Evolutionary conservation across 441 rosid genomes (phyloP).

Genomic region (Cnidoscolus chayamansa): DNA sequence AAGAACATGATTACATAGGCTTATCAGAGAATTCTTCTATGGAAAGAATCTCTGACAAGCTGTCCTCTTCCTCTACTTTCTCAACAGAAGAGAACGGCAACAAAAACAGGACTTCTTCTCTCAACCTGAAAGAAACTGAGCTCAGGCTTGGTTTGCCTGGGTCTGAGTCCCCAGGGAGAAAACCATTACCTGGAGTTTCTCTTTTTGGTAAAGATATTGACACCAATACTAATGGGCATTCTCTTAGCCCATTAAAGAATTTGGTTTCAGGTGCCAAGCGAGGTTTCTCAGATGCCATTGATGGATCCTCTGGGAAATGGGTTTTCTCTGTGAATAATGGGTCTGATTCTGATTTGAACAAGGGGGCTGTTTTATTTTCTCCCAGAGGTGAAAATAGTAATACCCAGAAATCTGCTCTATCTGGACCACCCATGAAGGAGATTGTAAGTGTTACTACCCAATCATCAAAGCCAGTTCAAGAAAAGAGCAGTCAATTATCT

Average conservation of each 20-base stretch:
- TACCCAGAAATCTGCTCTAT: constrained; percentile 27
- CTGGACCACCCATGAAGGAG: constrained; percentile 26
- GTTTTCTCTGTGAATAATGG: constrained; percentile 38
- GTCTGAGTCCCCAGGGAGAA: constrained; percentile 45
- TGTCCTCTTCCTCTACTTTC: constrained; percentile 32
- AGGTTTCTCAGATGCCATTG: constrained; percentile 58
- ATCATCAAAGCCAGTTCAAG: constrained; percentile 38
- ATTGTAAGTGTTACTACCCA: constrained; percentile 29
- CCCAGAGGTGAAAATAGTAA: constrained; percentile 37
- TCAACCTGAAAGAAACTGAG: constrained; percentile 55
- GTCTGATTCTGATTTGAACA: constrained; percentile 44
- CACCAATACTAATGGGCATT: constrained; percentile 27
- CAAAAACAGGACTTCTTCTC: constrained; percentile 19
- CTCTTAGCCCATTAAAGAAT: constrained; percentile 35
- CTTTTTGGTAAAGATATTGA: constrained; percentile 53
- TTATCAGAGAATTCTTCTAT: constrained; percentile 47
- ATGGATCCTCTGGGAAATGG: constrained; percentile 42
- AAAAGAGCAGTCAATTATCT: constrained; percentile 35
- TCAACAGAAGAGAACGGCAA: constrained; percentile 27
- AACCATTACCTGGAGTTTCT: constrained; percentile 35
- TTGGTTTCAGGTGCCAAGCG: constrained; percentile 54
- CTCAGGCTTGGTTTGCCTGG: constrained; percentile 68
- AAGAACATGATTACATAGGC: constrained; percentile 71
- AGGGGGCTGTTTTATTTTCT: constrained; percentile 43
- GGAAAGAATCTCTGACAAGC: constrained; percentile 44